Conservation (phyloP, 805 yeast species). For the Scheffersomyces amazonensis region DNA sequence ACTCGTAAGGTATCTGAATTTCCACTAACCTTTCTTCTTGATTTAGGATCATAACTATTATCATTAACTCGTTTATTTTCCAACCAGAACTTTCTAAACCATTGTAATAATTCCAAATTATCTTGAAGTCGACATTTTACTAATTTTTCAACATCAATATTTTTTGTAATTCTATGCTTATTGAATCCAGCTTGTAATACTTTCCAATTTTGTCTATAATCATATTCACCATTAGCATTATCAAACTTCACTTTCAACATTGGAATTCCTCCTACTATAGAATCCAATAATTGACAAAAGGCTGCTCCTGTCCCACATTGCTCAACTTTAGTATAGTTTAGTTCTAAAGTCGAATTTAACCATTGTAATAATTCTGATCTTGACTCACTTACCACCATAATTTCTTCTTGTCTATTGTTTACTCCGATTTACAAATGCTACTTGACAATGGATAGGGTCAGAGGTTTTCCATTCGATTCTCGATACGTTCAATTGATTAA, state of each 20-base stretch:
- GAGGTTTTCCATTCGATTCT: no score
- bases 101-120: conserved; percentile 89
- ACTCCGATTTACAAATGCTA: no score
- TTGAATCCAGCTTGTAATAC: conserved; percentile 79
- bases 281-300: conserved; percentile 88
- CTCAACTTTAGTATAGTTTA: conserved; percentile 75
- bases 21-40: conserved; percentile 17
- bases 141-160: conserved; percentile 76
- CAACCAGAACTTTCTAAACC: conserved; percentile 83
- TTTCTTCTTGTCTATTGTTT: no score
- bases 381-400: conserved; percentile 33
- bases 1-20: background rate
- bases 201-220: conserved; percentile 77
- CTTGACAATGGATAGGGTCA: no score
- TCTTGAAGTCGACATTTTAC: conserved; percentile 91
- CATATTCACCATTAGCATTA: conserved; percentile 64
- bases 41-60: conserved; percentile 57
- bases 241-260: conserved; percentile 74
- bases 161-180: conserved; percentile 65
- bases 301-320: conserved; percentile 96
- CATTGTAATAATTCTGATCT: conserved; percentile 81
- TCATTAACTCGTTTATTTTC: conserved; percentile 65
- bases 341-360: conserved; percentile 70
- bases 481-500: no score
- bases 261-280: conserved; percentile 79